These are phyloP conservation scores for Aureobasidium sp. DNA, from an alignment of 2,329 filamentous ascomycete genomes.

Conservation along the genomic window DNA sequence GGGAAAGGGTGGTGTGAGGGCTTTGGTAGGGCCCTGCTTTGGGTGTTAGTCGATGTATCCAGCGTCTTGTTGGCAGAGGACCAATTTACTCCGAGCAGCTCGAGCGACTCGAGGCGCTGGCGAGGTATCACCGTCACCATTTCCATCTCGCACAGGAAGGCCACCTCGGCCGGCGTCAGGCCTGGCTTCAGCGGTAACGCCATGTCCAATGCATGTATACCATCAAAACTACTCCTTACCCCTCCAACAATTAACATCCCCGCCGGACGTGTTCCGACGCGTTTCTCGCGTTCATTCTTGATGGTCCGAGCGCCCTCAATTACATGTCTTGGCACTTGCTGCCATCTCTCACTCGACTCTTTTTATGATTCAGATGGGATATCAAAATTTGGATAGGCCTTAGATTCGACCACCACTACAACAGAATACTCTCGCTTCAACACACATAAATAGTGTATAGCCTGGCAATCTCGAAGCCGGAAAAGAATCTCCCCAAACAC, in stretches of 20 bases:
- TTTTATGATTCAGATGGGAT: neutral
- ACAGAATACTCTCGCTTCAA: neutral
- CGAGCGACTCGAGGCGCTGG: slow-evolving; percentile 78
- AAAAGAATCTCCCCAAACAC: neutral
- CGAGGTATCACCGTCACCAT: slow-evolving; percentile 87
- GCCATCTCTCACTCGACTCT: neutral
- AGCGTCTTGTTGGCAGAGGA: slow-evolving; percentile 17
- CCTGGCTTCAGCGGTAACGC: slow-evolving; percentile 56
- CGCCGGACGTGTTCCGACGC: neutral
- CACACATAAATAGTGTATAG: neutral
- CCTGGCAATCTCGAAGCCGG: neutral
- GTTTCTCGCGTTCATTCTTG: neutral
- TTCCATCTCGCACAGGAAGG: slow-evolving; percentile 97
- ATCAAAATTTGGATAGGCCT: neutral
- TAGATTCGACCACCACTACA: neutral
- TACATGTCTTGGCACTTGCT: slow-evolving; percentile 2
- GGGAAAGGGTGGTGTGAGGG: slow-evolving; percentile 74
- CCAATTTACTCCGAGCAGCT: slow-evolving; percentile 73
- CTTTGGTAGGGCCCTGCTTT: slow-evolving; percentile 66
- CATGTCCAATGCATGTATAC: slow-evolving; percentile 36
- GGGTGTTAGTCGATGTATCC: neutral
- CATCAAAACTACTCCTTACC: neutral
- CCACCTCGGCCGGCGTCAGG: slow-evolving; percentile 79
- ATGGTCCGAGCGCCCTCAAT: neutral
- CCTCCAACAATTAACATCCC: neutral